These are phyloP conservation scores for Amborella trichopoda DNA, from an alignment of 164 flowering plant genomes.

Conservation along the genomic window DNA sequence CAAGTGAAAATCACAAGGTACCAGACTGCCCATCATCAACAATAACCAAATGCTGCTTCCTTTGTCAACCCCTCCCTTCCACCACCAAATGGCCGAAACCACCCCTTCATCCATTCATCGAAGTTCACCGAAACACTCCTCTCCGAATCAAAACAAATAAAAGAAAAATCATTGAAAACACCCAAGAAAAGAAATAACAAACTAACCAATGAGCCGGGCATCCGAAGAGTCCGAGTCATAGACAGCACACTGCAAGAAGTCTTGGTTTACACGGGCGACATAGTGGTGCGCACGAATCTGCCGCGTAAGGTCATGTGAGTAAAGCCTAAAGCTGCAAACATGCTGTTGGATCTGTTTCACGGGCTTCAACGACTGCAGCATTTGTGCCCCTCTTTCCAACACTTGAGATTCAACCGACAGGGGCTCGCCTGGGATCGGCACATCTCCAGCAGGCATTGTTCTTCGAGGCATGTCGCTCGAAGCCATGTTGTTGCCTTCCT, in stretches of 20 bases:
- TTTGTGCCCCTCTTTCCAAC: conserved; percentile 55
- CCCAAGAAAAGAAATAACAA: neutral
- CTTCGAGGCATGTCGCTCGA: conserved; percentile 38
- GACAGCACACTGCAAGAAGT: conserved; percentile 87
- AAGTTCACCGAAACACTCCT: neutral
- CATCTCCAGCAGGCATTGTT: conserved; percentile 6
- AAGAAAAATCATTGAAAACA: neutral
- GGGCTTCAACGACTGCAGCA: conserved; percentile 73
- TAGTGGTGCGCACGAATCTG: conserved; percentile 90
- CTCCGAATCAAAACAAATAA: neutral
- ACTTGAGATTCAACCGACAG: conserved; percentile 28
- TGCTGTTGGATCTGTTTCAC: conserved; percentile 61
- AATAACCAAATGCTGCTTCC: neutral
- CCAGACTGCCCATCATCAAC: too few species aligned
- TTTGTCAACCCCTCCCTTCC: neutral
- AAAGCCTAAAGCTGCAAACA: conserved; percentile 63
- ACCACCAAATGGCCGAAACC: neutral
- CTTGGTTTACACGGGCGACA: conserved; percentile 53
- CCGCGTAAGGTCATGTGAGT: conserved; percentile 69
- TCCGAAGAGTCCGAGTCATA: conserved; percentile 50
- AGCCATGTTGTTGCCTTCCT: too few species aligned
- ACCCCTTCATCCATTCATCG: neutral
- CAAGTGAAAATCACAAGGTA: too few species aligned
- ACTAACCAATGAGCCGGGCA: conserved; percentile 63
- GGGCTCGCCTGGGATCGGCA: conserved; percentile 34